These are phyloP conservation scores for Stachybotrys chartarum DNA, from an alignment of 2,329 filamentous ascomycete species.

Conservation along the genomic window DNA sequence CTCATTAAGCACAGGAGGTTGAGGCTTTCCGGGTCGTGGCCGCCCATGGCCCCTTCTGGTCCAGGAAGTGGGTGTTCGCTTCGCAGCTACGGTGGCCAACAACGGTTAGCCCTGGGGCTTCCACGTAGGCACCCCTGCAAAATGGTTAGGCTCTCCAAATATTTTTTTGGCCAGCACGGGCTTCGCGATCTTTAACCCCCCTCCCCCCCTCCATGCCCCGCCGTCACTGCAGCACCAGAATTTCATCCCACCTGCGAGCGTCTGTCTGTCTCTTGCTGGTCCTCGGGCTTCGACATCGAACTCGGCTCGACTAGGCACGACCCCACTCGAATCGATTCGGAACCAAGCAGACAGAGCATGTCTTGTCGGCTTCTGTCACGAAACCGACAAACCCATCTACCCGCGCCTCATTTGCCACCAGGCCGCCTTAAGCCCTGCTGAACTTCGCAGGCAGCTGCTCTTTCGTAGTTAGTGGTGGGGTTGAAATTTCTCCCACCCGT, in stretches of 20 bases:
- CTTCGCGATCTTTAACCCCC: background rate
- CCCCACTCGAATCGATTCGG: background rate
- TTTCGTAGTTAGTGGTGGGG: conserved; percentile 8
- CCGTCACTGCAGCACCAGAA: background rate
- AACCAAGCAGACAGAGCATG: conserved; percentile 6
- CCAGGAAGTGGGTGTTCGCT: no score
- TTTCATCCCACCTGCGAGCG: background rate
- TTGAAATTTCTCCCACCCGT: background rate
- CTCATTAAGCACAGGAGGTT: no score
- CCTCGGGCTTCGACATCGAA: no score
- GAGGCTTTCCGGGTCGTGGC: no score
- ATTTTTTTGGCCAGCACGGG: background rate
- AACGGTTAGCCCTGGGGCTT: no score
- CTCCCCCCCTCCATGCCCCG: background rate
- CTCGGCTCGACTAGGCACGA: background rate
- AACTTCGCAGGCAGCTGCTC: background rate
- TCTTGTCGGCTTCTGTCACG: conserved; percentile 8
- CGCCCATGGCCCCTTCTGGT: no score
- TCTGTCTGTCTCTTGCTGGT: background rate
- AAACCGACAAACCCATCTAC: conserved; percentile 9
- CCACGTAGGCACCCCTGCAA: no score
- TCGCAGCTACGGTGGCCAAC: no score
- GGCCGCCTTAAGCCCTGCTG: conserved; percentile 9
- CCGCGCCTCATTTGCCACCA: conserved; percentile 17
- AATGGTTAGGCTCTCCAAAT: background rate